Evolutionary conservation across 208 protist species (phyloP).

Genomic region (Histomonas meleagridis): DNA sequence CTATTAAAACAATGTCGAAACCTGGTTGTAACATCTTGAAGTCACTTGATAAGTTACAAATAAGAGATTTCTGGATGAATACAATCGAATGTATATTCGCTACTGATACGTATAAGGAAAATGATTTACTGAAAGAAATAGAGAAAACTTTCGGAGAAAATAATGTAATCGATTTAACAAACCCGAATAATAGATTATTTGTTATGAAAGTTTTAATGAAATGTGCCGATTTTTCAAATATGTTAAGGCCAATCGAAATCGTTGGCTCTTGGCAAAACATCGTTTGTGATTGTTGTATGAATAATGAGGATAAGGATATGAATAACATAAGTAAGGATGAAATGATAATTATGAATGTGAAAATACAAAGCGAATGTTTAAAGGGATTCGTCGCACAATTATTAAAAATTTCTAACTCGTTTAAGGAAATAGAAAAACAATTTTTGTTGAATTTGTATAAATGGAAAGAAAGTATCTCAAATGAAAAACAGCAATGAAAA

Average conservation of each 20-base stretch:
- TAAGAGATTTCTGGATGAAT: neutral
- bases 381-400: neutral
- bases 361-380: neutral
- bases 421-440: neutral
- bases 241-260: neutral
- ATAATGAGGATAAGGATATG: neutral
- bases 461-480: too few relatives aligned
- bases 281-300: neutral
- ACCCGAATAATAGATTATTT: neutral
- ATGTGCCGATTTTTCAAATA: neutral
- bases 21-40: neutral
- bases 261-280: neutral
- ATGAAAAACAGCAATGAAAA: too few relatives aligned
- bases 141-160: neutral
- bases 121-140: neutral
- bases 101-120: neutral
- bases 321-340: neutral
- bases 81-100: neutral
- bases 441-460: neutral
- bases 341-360: neutral
- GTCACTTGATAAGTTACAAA: neutral
- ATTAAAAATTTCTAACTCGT: neutral
- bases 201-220: neutral
- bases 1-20: slow-evolving; percentile 12
- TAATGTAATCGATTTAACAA: neutral